A percentile compares a stretch with the other conserved stretches of the same genome.
Evolutionary conservation across 2,329 filamentous ascomycete genomes (phyloP).

Genomic region (Capronia coronata): DNA sequence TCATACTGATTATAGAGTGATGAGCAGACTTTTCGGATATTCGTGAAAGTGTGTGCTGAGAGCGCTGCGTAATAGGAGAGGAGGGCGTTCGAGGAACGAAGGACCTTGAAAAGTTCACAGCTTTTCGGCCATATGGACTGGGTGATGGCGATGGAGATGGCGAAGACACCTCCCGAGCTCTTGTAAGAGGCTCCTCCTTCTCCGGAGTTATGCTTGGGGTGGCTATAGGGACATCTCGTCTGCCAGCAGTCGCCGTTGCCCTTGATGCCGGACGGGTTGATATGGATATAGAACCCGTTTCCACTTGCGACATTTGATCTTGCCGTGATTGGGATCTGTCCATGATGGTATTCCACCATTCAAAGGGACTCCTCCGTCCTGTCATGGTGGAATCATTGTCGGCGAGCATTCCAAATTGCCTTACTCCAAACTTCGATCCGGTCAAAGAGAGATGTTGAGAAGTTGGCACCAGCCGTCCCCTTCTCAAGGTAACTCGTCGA

Average conservation of each 20-base stretch:
- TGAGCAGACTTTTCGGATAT: slow-evolving; percentile 26
- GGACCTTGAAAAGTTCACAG: slow-evolving; percentile 21
- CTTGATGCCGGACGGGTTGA: slow-evolving; percentile 14
- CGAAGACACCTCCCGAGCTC: slow-evolving; percentile 16
- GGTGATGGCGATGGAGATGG: background rate
- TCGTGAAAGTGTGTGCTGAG: slow-evolving; percentile 21
- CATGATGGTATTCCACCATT: slow-evolving; percentile 28
- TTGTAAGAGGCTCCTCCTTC: slow-evolving; percentile 14
- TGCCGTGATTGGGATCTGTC: slow-evolving; percentile 24
- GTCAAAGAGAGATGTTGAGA: slow-evolving; percentile 29
- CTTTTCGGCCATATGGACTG: slow-evolving; percentile 1
- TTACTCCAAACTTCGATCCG: slow-evolving; percentile 28
- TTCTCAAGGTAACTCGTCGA: slow-evolving; percentile 26
- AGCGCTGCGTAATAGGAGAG: slow-evolving; percentile 17
- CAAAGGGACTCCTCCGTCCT: slow-evolving; percentile 27
- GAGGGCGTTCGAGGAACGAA: slow-evolving; percentile 11
- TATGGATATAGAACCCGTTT: slow-evolving; percentile 17
- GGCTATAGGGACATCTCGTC: slow-evolving; percentile 8
- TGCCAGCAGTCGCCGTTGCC: slow-evolving; percentile 11
- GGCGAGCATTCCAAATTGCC: slow-evolving; percentile 22
- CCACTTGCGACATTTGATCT: slow-evolving; percentile 21
- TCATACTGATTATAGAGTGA: slow-evolving; percentile 20
- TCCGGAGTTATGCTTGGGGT: slow-evolving; percentile 19
- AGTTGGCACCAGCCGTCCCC: slow-evolving; percentile 26
- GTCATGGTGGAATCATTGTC: slow-evolving; percentile 25